Conservation (phyloP, 805 yeast genomes). For the Torulaspora gathmanii region DNA sequence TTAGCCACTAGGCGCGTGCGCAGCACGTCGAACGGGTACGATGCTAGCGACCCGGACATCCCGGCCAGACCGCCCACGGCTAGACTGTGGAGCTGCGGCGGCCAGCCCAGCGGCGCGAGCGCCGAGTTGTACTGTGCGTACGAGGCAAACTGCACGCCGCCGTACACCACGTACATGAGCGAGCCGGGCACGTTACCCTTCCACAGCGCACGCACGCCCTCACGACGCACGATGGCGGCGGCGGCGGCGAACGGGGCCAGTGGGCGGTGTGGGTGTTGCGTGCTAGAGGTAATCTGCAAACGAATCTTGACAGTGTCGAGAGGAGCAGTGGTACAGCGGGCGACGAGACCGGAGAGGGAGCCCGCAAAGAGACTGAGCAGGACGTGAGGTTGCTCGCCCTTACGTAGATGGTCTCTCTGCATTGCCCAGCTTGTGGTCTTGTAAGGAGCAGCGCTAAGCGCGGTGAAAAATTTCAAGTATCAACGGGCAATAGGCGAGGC, state of each 20-base stretch:
- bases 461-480: conserved; percentile 6
- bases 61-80: conserved; percentile 79
- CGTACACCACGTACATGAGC: conserved; percentile 75
- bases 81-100: conserved; percentile 36
- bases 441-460: background rate
- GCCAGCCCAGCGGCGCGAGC: conserved; percentile 18
- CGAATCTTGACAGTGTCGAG: conserved; percentile 35
- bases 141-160: conserved; percentile 76
- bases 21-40: conserved; percentile 89
- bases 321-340: conserved; percentile 42
- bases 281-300: conserved; percentile 23
- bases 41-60: conserved; percentile 57
- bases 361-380: conserved; percentile 62
- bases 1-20: conserved; percentile 82
- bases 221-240: conserved; percentile 46
- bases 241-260: conserved; percentile 34
- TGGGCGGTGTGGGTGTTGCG: conserved; percentile 1
- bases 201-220: conserved; percentile 81
- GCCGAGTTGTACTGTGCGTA: conserved; percentile 53
- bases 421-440: background rate
- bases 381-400: conserved; percentile 51
- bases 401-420: conserved; percentile 41
- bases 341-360: conserved; percentile 58
- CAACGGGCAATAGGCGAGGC: background rate
- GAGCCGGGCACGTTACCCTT: conserved; percentile 95